Conservation (phyloP, 108 stramenopile genomes). For the Pseudonitzschia pungens region DNA sequence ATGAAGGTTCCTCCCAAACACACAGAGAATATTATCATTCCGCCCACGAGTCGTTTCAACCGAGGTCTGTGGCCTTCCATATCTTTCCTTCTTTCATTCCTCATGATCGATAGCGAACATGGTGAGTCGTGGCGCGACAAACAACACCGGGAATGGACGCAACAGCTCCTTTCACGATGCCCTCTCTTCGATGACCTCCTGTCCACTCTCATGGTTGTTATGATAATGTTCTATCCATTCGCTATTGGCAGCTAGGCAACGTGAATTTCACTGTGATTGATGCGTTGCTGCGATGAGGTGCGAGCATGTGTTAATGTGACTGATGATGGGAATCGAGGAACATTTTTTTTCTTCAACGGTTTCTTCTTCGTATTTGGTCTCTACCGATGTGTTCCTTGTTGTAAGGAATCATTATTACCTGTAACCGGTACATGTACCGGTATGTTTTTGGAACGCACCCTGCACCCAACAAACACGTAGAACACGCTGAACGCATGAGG, state of each 20-base stretch:
- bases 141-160: neutral
- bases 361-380: neutral
- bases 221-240: neutral
- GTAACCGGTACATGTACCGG: too few species aligned
- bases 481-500: neutral
- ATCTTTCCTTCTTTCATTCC: neutral
- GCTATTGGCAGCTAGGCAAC: neutral
- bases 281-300: too few species aligned
- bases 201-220: neutral
- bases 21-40: neutral
- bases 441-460: neutral
- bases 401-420: neutral
- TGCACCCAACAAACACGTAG: neutral
- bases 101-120: neutral
- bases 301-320: too few species aligned
- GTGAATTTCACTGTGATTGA: neutral
- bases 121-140: neutral
- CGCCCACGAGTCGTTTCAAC: neutral
- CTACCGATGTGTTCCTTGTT: too few species aligned
- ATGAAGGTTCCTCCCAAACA: neutral
- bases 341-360: constrained; percentile 3
- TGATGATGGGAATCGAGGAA: neutral
- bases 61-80: neutral
- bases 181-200: neutral
- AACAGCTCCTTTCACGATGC: neutral